These are phyloP conservation scores for Hirschfeldia incana DNA, from an alignment of 345 rosid species.

Conservation along the genomic window DNA sequence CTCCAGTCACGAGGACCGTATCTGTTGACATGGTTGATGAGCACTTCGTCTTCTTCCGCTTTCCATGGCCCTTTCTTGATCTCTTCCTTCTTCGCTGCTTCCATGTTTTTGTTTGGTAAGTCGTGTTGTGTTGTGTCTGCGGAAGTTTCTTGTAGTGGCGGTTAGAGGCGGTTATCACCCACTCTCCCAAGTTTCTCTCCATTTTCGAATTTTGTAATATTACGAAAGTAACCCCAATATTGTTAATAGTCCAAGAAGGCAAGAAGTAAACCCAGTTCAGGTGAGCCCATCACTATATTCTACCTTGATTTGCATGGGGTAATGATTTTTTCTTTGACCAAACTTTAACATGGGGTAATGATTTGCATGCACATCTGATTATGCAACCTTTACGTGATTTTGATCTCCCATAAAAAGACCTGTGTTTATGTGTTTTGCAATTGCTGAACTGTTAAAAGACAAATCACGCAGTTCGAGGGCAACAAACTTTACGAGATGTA, in stretches of 20 bases:
- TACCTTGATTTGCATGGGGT: background rate
- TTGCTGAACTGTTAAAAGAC: background rate
- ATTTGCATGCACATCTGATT: background rate
- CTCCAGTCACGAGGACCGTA: slow-evolving; percentile 97
- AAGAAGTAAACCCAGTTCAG: background rate
- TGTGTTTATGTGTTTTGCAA: background rate
- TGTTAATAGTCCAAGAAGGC: background rate
- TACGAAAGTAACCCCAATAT: background rate
- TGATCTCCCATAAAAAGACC: background rate
- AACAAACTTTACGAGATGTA: too few relatives aligned
- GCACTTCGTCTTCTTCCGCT: slow-evolving; percentile 82
- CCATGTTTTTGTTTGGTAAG: slow-evolving; percentile 35
- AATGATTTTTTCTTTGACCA: too few relatives aligned
- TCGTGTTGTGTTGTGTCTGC: background rate
- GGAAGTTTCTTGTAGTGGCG: slow-evolving; percentile 38
- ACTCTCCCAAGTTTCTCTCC: slow-evolving; percentile 48
- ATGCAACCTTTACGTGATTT: background rate
- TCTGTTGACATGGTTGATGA: slow-evolving; percentile 65
- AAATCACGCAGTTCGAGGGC: too few relatives aligned
- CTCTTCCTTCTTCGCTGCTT: slow-evolving; percentile 45
- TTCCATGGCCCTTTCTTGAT: slow-evolving; percentile 94
- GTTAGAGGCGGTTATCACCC: slow-evolving; percentile 53
- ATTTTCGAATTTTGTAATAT: slow-evolving; percentile 6
- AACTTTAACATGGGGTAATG: background rate
- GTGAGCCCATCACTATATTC: background rate